Conservation (phyloP, 805 yeast species). For the Pichia insulana region DNA sequence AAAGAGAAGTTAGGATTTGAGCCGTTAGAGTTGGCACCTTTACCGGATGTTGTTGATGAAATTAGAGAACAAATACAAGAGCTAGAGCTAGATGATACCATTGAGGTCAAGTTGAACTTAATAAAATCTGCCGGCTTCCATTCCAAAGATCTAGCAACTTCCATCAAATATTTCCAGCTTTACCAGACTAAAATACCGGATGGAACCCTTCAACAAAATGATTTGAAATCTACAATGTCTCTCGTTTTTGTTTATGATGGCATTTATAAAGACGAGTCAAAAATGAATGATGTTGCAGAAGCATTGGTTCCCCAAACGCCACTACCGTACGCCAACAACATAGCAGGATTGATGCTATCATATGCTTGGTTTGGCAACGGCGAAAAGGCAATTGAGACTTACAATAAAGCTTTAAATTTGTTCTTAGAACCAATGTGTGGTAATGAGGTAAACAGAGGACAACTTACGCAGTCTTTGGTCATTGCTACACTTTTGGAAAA, state of each 20-base stretch:
- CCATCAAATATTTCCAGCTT: constrained; percentile 17
- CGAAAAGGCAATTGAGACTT: constrained; percentile 26
- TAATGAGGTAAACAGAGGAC: constrained; percentile 15
- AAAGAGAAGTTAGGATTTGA: constrained; percentile 1
- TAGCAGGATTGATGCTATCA: constrained; percentile 20
- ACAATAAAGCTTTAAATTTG: constrained; percentile 22
- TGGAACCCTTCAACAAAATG: constrained; percentile 16
- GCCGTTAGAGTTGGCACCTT: constrained; percentile 4
- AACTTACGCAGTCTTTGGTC: constrained; percentile 21
- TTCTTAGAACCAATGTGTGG: constrained; percentile 15
- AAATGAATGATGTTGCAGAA: constrained; percentile 19
- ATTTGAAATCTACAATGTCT: constrained; percentile 18
- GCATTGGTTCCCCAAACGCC: constrained; percentile 23
- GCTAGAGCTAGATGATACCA: constrained; percentile 11
- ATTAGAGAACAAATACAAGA: constrained; percentile 15
- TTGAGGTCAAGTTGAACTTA: constrained; percentile 11
- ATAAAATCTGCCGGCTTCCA: constrained; percentile 21
- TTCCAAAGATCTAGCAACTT: constrained; percentile 15
- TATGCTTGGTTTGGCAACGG: constrained; percentile 24
- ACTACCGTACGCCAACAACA: constrained; percentile 18
- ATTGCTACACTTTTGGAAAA: constrained; percentile 17
- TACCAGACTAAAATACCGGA: constrained; percentile 22
- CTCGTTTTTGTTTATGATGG: constrained; percentile 20
- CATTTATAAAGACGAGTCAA: constrained; percentile 11
- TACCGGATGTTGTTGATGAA: constrained; percentile 10